Evolutionary conservation across 139 green algal genomes (phyloP).

Genomic region (Desmodesmus armatus): DNA sequence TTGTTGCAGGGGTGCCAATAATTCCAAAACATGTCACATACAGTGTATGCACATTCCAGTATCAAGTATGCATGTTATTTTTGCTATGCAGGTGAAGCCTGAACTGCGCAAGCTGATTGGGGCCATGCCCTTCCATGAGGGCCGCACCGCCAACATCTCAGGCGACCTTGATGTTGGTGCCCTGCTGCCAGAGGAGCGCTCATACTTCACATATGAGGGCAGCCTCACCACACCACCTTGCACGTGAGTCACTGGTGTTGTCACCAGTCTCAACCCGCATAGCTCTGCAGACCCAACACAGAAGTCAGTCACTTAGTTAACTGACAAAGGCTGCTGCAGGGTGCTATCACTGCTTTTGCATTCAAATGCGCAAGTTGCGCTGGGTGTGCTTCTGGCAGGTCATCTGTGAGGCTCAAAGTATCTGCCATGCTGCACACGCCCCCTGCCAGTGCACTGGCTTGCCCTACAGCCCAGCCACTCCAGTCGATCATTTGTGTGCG

Average conservation of each 20-base stretch:
- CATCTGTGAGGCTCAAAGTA: not conserved
- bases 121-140: not conserved
- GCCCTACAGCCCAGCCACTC: too few relatives aligned
- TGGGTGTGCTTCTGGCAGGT: not conserved
- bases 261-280: not conserved
- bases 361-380: not conserved
- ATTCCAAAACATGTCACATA: too few relatives aligned
- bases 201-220: constrained; percentile 24
- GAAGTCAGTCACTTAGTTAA: not conserved
- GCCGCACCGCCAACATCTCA: not conserved
- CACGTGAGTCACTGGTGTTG: not conserved
- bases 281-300: not conserved
- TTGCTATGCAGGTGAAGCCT: too few relatives aligned
- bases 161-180: not conserved
- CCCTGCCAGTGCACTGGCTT: too few relatives aligned
- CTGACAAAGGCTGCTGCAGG: not conserved
- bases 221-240: not conserved
- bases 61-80: too few relatives aligned
- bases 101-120: constrained; percentile 17
- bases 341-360: not conserved
- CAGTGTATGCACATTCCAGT: too few relatives aligned
- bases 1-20: too few relatives aligned
- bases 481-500: too few relatives aligned
- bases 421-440: too few relatives aligned
- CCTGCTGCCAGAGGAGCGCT: constrained; percentile 8